Conservation (phyloP, 2,329 filamentous ascomycete genomes). For the Exophiala oligosperma region DNA sequence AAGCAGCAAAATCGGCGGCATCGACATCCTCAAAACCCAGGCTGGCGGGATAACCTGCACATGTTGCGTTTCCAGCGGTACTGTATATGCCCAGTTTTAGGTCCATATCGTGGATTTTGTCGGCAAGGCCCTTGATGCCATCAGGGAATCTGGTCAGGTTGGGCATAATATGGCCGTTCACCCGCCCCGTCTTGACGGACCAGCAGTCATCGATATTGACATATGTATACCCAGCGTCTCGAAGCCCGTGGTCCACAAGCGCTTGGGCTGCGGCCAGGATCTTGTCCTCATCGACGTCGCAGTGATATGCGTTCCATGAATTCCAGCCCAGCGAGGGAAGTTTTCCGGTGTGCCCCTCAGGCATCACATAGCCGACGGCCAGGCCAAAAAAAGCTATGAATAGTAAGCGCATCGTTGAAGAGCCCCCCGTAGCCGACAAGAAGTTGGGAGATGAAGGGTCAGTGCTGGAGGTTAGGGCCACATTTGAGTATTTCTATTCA, state of each 20-base stretch:
- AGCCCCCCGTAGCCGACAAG: not conserved
- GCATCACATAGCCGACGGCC: not conserved
- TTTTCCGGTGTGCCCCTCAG: not conserved
- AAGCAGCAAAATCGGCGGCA: not conserved
- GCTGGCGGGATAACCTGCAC: not conserved
- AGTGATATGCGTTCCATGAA: conserved; percentile 1
- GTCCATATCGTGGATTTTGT: not conserved
- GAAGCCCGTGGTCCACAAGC: not conserved
- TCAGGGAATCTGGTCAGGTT: not conserved
- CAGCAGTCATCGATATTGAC: conserved; percentile 3
- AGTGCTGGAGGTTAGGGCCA: too few species aligned
- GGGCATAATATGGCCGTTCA: not conserved
- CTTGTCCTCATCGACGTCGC: conserved; percentile 1
- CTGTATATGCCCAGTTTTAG: not conserved
- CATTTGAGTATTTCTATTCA: not conserved
- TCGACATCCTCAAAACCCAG: not conserved
- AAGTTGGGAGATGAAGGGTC: too few species aligned
- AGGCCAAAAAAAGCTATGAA: not conserved
- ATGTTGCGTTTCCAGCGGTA: not conserved
- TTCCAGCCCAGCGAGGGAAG: not conserved
- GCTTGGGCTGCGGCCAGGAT: not conserved
- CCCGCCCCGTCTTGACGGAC: not conserved
- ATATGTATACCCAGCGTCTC: not conserved
- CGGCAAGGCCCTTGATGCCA: conserved; percentile 1
- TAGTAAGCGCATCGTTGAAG: not conserved